These are phyloP conservation scores for Lobosporangium transversale DNA, from an alignment of 192 early-diverging fungal genomes.

Conservation along the genomic window DNA sequence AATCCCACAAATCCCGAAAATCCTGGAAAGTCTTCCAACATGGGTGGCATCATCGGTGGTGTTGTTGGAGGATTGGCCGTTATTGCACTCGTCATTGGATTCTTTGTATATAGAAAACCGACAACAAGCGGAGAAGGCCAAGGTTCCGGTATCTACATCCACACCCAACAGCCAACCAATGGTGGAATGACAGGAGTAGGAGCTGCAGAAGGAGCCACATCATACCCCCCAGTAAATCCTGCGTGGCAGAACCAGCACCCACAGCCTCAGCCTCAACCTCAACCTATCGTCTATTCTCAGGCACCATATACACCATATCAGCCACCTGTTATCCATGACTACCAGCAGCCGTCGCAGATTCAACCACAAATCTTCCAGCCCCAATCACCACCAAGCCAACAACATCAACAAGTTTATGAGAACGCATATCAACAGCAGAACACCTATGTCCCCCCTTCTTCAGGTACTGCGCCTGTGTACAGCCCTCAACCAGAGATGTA, in stretches of 20 bases:
- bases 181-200: too few relatives aligned
- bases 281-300: slow-evolving; percentile 4
- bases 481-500: slow-evolving; percentile 5
- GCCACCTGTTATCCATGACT: slow-evolving; percentile 18
- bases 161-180: neutral
- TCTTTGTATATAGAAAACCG: slow-evolving; percentile 3
- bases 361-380: slow-evolving; percentile 9
- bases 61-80: slow-evolving; percentile 5
- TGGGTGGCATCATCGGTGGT: slow-evolving; percentile 19
- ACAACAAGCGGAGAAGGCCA: neutral
- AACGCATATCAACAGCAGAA: neutral
- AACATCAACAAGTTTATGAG: neutral
- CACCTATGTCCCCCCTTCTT: neutral
- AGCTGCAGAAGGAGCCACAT: too few relatives aligned
- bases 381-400: too few relatives aligned
- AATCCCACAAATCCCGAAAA: too few relatives aligned
- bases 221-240: too few relatives aligned
- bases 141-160: neutral
- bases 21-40: neutral
- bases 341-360: slow-evolving; percentile 3
- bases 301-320: slow-evolving; percentile 18
- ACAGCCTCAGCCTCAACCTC: slow-evolving; percentile 1
- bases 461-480: neutral
- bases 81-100: slow-evolving; percentile 5
- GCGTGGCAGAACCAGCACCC: neutral